These are phyloP conservation scores for Aspergillus ochraceus DNA, from an alignment of 2,329 filamentous ascomycete species.

Conservation along the genomic window DNA sequence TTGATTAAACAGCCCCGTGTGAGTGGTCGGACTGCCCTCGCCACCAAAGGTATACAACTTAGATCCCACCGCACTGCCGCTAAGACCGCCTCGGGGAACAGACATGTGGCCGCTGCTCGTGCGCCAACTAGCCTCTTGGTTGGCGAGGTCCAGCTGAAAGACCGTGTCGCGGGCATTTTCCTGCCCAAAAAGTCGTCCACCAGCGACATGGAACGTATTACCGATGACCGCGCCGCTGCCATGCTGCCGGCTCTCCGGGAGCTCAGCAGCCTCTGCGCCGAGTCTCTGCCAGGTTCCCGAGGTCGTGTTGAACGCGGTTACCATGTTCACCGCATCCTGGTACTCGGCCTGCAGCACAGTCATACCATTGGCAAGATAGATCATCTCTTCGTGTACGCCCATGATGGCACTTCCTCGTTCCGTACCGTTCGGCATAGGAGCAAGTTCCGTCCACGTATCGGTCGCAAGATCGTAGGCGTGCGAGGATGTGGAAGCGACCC, in stretches of 20 bases:
- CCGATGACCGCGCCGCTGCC: slow-evolving; percentile 31
- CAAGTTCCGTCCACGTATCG: slow-evolving; percentile 29
- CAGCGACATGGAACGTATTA: slow-evolving; percentile 38
- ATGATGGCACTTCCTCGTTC: slow-evolving; percentile 36
- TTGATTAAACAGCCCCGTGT: slow-evolving; percentile 29
- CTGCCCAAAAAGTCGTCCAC: slow-evolving; percentile 21
- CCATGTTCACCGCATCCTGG: slow-evolving; percentile 23
- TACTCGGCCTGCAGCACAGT: slow-evolving; percentile 18
- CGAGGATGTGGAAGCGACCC: background rate
- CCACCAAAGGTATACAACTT: background rate
- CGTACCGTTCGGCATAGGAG: slow-evolving; percentile 26
- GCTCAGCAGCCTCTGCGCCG: slow-evolving; percentile 23
- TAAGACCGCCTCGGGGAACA: background rate
- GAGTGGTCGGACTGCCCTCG: background rate
- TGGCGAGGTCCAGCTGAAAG: background rate
- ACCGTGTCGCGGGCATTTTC: background rate
- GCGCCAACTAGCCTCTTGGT: background rate
- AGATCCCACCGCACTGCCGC: background rate
- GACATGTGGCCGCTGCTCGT: background rate
- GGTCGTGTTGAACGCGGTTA: slow-evolving; percentile 2
- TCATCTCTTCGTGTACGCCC: slow-evolving; percentile 27
- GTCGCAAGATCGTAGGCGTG: slow-evolving; percentile 32
- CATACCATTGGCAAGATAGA: slow-evolving; percentile 44
- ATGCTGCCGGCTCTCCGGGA: slow-evolving; percentile 42
- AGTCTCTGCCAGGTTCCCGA: slow-evolving; percentile 14